A percentile compares a stretch with the other conserved stretches of the same genome.
Evolutionary conservation across 2,329 filamentous ascomycete genomes (phyloP).

Genomic region (Colletotrichum acutatum): DNA sequence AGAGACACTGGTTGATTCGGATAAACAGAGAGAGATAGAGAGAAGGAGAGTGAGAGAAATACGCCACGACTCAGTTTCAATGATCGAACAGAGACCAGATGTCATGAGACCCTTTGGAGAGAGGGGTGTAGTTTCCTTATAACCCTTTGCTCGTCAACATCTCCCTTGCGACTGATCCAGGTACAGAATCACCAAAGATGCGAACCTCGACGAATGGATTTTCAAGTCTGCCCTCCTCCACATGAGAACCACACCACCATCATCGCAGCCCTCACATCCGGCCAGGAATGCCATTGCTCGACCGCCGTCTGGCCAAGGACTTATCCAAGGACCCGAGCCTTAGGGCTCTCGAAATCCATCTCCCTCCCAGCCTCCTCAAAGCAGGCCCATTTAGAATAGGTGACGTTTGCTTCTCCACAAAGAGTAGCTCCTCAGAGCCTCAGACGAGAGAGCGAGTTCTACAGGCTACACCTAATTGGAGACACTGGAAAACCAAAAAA

Average conservation of each 20-base stretch:
- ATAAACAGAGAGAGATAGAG: background rate
- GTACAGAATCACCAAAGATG: constrained; percentile 5
- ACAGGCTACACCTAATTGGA: too few species aligned
- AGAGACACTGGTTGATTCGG: constrained; percentile 10
- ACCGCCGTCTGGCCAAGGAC: background rate
- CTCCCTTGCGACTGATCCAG: constrained; percentile 26
- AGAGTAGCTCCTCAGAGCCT: too few species aligned
- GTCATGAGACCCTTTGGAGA: background rate
- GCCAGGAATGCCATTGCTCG: constrained; percentile 13
- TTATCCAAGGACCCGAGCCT: background rate
- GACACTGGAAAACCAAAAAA: background rate
- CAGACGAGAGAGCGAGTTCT: background rate
- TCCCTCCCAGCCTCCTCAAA: constrained; percentile 7
- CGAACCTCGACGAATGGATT: background rate
- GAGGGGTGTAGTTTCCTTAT: constrained; percentile 15
- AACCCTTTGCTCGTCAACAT: constrained; percentile 1
- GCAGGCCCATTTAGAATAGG: background rate
- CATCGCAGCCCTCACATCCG: constrained; percentile 2
- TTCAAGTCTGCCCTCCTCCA: background rate
- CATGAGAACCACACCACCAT: constrained; percentile 5
- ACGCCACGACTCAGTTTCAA: background rate
- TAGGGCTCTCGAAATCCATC: background rate
- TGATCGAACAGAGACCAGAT: background rate
- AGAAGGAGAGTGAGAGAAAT: background rate
- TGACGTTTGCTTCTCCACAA: background rate